Evolutionary conservation across 495 filamentous ascomycete species (phyloP).

Genomic region (Neurospora sp.): DNA sequence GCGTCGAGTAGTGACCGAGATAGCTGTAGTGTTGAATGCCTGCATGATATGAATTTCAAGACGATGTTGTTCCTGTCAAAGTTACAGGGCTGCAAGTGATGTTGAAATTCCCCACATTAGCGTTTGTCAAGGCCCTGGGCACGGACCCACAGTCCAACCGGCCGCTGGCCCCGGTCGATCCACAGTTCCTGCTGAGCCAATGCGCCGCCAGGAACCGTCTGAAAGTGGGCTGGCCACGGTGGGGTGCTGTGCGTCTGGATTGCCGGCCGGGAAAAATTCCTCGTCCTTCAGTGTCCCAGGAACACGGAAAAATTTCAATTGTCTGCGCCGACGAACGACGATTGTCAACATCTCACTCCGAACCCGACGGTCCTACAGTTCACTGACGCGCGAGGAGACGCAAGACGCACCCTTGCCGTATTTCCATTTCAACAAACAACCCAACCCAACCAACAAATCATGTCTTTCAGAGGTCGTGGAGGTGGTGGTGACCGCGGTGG

Average conservation of each 20-base stretch:
- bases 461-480: neutral
- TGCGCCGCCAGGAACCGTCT: neutral
- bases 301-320: neutral
- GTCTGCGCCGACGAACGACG: neutral
- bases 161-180: neutral
- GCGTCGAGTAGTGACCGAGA: neutral
- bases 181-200: neutral
- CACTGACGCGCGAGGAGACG: neutral
- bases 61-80: neutral
- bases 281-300: neutral
- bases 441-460: neutral
- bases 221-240: neutral
- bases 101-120: neutral
- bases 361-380: neutral
- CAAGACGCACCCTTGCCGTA: neutral
- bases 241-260: neutral
- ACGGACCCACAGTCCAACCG: neutral
- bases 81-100: neutral
- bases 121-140: neutral
- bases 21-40: neutral
- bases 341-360: neutral
- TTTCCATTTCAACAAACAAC: neutral
- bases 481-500: neutral
- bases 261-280: neutral
- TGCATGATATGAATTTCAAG: neutral